Conservation (phyloP, 164 flowering plant species). For the Magnolia sinica region DNA sequence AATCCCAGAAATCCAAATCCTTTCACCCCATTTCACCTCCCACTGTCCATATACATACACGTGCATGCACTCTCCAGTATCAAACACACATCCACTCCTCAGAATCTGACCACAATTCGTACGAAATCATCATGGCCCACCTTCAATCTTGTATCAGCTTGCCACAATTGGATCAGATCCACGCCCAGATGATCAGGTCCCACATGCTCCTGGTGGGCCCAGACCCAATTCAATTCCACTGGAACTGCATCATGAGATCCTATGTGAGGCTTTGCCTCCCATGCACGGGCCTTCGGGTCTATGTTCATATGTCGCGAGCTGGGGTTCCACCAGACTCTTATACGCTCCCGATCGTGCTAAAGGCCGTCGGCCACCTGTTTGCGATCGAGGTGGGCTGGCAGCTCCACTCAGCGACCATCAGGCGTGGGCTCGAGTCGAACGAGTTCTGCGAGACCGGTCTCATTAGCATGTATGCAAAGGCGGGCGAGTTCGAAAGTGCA, state of each 20-base stretch:
- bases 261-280: slow-evolving; percentile 41
- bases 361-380: slow-evolving; percentile 37
- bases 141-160: slow-evolving; percentile 36
- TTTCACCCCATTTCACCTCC: not conserved
- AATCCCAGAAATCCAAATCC: not conserved
- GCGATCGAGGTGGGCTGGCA: slow-evolving; percentile 27
- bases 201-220: slow-evolving; percentile 19
- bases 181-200: slow-evolving; percentile 39
- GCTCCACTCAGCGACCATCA: slow-evolving; percentile 38
- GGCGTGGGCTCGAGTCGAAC: slow-evolving; percentile 35
- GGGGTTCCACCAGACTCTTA: slow-evolving; percentile 51
- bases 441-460: slow-evolving; percentile 63
- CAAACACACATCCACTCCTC: not conserved
- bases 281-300: slow-evolving; percentile 29
- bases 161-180: slow-evolving; percentile 27
- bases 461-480: slow-evolving; percentile 41
- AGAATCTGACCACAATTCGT: slow-evolving; percentile 12
- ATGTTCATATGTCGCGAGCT: slow-evolving; percentile 38
- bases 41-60: slow-evolving; percentile 4
- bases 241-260: slow-evolving; percentile 51
- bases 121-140: slow-evolving; percentile 22
- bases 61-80: not conserved
- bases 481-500: slow-evolving; percentile 46
- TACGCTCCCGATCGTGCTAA: slow-evolving; percentile 51
- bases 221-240: slow-evolving; percentile 35